Base-by-base conservation (phyloP, 2,329 filamentous ascomycete species). In the Aspergillus alliaceus region DNA sequence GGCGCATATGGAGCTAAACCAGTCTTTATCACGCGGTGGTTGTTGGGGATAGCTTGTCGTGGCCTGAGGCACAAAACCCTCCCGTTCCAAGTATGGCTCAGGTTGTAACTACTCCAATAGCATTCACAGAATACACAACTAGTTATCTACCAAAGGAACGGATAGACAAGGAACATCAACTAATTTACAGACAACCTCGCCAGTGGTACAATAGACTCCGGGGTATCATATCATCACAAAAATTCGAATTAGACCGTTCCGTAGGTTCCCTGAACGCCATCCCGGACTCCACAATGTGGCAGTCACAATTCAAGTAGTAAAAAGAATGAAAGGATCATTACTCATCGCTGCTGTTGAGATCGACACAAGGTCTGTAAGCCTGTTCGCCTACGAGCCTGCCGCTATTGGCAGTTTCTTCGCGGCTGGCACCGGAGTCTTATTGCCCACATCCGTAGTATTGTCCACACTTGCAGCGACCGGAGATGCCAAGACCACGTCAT, bases 41-140 rank as follows among this genome's bases (percentile, higher is more conserved):
- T 29, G 40, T 22, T 20, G 40, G 53, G 47, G 53, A 53, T 54
- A 48, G 54, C 25, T 15, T 32, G n/a, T 46, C 15, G 47, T 31
- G 54, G 62, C 62, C 67, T 70, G 54, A 71, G 68, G 69, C 65
- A 63, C 24, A 1, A 46, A 58, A n/a, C n/a, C 22, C 6, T 14
- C 32, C 14, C n/a, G 15, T 35, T 5, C 27, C n/a, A n/a, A n/a
- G n/a, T n/a, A n/a, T n/a, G n/a, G n/a, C n/a, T n/a, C n/a, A n/a
- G n/a, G n/a, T n/a, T n/a, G n/a, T n/a, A n/a, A n/a, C n/a, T n/a
- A n/a, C n/a, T n/a, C n/a, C n/a, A n/a, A n/a, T n/a, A n/a, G n/a
- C n/a, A n/a, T n/a, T n/a, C n/a, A n/a, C n/a, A n/a, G n/a, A n/a
- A 35, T 56, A 24, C 48, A 20, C 29, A 24, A 27, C 18, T 12